Base-by-base conservation (phyloP, 2,329 filamentous ascomycete genomes). In the Thielaviopsis populi region DNA sequence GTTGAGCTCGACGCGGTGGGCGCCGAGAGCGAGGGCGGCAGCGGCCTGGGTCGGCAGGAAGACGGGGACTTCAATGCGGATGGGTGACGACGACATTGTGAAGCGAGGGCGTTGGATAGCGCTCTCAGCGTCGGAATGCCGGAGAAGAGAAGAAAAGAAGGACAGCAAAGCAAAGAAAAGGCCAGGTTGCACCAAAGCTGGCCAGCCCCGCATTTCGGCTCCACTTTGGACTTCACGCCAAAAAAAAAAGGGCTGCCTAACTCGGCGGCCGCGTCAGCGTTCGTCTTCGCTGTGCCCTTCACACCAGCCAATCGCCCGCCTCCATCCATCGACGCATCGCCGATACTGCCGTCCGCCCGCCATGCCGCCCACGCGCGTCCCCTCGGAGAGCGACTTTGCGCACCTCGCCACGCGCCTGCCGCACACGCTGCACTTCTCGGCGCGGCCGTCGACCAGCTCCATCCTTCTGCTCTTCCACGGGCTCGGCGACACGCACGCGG, bases 381-480 rank as follows among this genome's bases (percentile, higher is more conserved):
- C 80, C 6, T 77, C 76, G 24, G 71, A 73, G 8, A 73, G 74
- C 17, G 81, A 83, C 71, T 82, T 83, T 68, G 67, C 73, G 43
- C 69, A 75, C 37, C 74, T 81, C 46, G 68, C 72, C 24, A 70
- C 75, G 46, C 70, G 70, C 54, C 73, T 81, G 62, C 74, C 74
- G 13, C 70, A 78, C 65, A 74, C 76, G 61, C 71, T 80, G 56
- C 75, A 79, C 68, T 79, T 76, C 70, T 79, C 80, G 50, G 72
- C 76, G 33, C 78, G 80, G 43, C 82, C 87, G 66, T 80, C 81
- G 13, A 83, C 86, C 10, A 87, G 84, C 53, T 86, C 91, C 69
- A 79, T 95, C 68, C 83, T 95, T 67, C 75, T 95, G 70, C 81
- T 95, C 61, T 83, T 95, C 65, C 91, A 95, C 73, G 90, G 90